Evolutionary conservation across 2,329 filamentous ascomycete genomes (phyloP).

Genomic region (Aspergillus sp.): DNA sequence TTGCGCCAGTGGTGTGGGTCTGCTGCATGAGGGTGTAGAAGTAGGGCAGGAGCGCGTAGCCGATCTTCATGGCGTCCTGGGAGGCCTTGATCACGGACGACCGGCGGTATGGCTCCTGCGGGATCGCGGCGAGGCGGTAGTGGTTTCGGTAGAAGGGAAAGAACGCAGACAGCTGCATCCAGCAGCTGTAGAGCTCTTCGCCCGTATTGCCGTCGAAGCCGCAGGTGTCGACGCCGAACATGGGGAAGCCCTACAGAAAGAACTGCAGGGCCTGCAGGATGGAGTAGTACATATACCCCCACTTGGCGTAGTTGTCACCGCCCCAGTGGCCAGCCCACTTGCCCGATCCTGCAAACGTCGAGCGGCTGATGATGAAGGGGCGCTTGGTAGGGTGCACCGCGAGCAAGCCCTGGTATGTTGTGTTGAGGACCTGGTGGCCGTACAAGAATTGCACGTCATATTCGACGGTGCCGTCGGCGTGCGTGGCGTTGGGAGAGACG

Average conservation of each 20-base stretch:
- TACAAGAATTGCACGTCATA: conserved; percentile 84
- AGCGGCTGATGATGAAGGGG: conserved; percentile 81
- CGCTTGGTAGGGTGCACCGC: conserved; percentile 65
- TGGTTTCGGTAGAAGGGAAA: conserved; percentile 80
- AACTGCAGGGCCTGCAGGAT: conserved; percentile 78
- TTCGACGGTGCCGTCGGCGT: conserved; percentile 68
- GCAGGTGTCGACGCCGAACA: conserved; percentile 71
- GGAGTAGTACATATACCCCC: conserved; percentile 71
- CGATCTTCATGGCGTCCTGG: conserved; percentile 66
- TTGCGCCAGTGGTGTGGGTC: conserved; percentile 64
- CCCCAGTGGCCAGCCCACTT: conserved; percentile 81
- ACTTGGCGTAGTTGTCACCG: conserved; percentile 70
- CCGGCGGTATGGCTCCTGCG: conserved; percentile 74
- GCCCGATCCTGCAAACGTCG: conserved; percentile 75
- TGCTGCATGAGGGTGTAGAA: conserved; percentile 72
- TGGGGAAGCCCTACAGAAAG: conserved; percentile 71
- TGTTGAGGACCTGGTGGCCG: conserved; percentile 72
- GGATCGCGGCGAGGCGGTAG: conserved; percentile 59
- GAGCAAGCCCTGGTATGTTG: conserved; percentile 71
- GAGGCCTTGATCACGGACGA: conserved; percentile 62
- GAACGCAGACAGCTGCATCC: conserved; percentile 72
- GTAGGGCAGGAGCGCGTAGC: conserved; percentile 71
- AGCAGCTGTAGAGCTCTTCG: conserved; percentile 69
- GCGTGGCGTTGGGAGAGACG: conserved; percentile 73
- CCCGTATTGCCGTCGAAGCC: conserved; percentile 68